Evolutionary conservation across 495 filamentous ascomycete species (phyloP), one percentile per base, ranked within the genome.

Genomic region (Hypoxylon intermedium): DNA sequence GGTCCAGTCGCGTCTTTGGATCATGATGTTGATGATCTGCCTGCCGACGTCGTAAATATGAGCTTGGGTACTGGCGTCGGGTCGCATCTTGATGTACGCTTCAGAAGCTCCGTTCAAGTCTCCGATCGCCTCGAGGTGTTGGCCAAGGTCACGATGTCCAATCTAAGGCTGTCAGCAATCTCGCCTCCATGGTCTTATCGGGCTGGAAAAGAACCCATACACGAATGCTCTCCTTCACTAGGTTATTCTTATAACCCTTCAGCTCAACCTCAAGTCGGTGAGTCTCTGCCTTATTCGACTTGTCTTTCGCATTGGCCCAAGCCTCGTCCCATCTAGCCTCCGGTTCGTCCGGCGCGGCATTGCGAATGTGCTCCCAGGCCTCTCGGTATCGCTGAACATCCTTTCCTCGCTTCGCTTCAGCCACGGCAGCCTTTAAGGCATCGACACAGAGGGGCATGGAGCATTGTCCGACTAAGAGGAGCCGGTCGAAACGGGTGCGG

Each of bases 181-280:
- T 51, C 11, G 53, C n/a, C 16, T 30, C 3, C 18, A 20, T 30
- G 6, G 9, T 24, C 33, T 2, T 6, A 0, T 13, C 24, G 21
- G 3, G 18, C 21, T 12, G 15, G 72, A 21, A n/a, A 9, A 11
- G 23, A 24, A 15, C 45, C 61, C 86, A 51, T 81, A 95, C 92
- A 67, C 95, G 77, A 58, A 98, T 97, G 74, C 93, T 97, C 74
- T 98, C 94, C 71, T 97, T 97, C 60, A 98, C 91, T 30, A 98
- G 73, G 60, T 98, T 98, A 66, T 98, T 96, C 74, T 97, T 98
- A 75, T 98, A 98, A 5, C 88, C 89, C 70, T 90, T 90, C 23
- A 98, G 75, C 68, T 98, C 92, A 5, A 82, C 76, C 60, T 96
- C 89, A 53, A 97, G 76, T 41, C 88, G 84, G 33, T 89, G 83